A percentile compares a stretch with the other conserved stretches of the same genome.
These are phyloP conservation scores for Cenococcum geophilum DNA, from an alignment of 495 filamentous ascomycete genomes.

Conservation along the genomic window DNA sequence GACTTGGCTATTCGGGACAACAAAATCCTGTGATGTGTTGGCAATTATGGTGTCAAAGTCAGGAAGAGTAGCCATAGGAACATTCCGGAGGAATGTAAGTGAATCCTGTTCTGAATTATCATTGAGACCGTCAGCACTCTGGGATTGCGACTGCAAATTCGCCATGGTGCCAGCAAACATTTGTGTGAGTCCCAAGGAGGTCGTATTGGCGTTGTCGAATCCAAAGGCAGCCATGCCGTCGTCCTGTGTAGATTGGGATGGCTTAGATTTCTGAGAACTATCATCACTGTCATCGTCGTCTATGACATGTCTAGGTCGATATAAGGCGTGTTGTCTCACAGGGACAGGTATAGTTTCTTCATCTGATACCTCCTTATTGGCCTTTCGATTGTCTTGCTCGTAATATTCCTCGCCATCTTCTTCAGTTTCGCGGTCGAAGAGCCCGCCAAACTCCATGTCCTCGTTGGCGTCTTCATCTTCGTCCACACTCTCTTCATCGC, in stretches of 20 bases:
- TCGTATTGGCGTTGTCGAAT: slow-evolving; percentile 27
- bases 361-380: slow-evolving; percentile 35
- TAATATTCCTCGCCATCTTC: slow-evolving; percentile 41
- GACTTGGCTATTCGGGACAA: slow-evolving; percentile 61
- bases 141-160: slow-evolving; percentile 44
- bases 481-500: slow-evolving; percentile 41
- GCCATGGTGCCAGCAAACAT: slow-evolving; percentile 91
- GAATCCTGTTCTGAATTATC: slow-evolving; percentile 42
- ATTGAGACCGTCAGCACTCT: slow-evolving; percentile 25
- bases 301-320: slow-evolving; percentile 19
- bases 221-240: slow-evolving; percentile 39
- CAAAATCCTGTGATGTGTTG: slow-evolving; percentile 21
- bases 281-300: slow-evolving; percentile 37
- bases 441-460: slow-evolving; percentile 8
- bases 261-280: slow-evolving; percentile 16
- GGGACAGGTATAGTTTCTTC: slow-evolving; percentile 32
- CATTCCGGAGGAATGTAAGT: slow-evolving; percentile 45
- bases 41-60: slow-evolving; percentile 34
- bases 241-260: slow-evolving; percentile 9
- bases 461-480: slow-evolving; percentile 40
- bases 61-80: slow-evolving; percentile 51
- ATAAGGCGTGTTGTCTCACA: slow-evolving; percentile 50
- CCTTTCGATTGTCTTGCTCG: slow-evolving; percentile 33
- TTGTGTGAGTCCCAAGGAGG: slow-evolving; percentile 70
- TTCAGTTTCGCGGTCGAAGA: slow-evolving; percentile 27